Evolutionary conservation across 2,329 filamentous ascomycete genomes (phyloP).

Genomic region (Madurella fahalii): DNA sequence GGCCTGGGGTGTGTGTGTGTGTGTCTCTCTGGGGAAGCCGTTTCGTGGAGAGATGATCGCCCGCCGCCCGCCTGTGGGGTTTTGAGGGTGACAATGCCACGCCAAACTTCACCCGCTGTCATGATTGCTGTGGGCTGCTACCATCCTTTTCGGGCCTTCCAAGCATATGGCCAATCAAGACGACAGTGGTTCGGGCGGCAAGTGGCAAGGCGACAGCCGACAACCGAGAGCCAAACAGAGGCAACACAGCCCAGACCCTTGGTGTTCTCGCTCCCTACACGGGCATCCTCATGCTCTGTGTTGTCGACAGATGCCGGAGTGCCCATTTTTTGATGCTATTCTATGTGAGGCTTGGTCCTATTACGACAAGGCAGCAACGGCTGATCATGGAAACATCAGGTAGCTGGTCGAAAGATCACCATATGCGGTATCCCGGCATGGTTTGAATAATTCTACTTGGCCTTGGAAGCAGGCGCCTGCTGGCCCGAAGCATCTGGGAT

Average conservation of each 20-base stretch:
- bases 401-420: too few relatives aligned
- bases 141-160: conserved; percentile 19
- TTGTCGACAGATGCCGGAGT: neutral
- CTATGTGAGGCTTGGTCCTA: too few relatives aligned
- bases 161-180: conserved; percentile 16
- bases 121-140: conserved; percentile 1
- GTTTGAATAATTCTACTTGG: too few relatives aligned
- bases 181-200: neutral
- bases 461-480: too few relatives aligned
- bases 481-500: too few relatives aligned
- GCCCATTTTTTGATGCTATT: too few relatives aligned
- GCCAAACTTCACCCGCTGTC: neutral
- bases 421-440: too few relatives aligned
- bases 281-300: neutral
- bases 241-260: neutral
- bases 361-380: too few relatives aligned
- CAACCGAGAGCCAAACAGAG: neutral
- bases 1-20: neutral
- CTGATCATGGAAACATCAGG: too few relatives aligned
- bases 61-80: conserved; percentile 3
- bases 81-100: neutral
- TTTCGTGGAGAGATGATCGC: neutral
- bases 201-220: neutral
- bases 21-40: neutral
- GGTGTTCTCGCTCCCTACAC: neutral